Evolutionary conservation across 1,284 basidiomycete species (phyloP).

Genomic region (Trichosporon asahii): DNA sequence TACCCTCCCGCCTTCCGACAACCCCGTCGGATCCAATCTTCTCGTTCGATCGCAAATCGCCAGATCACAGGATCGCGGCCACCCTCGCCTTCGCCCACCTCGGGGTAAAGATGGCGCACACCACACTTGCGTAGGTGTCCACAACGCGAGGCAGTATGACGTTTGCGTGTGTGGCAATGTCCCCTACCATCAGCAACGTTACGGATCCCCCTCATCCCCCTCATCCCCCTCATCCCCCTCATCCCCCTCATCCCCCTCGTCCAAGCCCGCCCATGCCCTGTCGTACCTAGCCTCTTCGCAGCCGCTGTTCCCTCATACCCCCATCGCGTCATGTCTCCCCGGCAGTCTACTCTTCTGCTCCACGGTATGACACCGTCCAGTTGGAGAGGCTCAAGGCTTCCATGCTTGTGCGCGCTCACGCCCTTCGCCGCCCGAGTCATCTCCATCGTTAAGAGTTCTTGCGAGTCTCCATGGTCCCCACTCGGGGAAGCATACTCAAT

Average conservation of each 20-base stretch:
- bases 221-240: no score
- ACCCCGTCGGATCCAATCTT: conserved; percentile 3
- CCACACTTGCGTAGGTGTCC: neutral
- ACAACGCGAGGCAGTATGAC: neutral
- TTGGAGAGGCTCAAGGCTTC: neutral
- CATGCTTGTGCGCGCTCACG: no score
- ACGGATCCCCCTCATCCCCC: no score
- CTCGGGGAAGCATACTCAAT: neutral
- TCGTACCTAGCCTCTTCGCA: neutral
- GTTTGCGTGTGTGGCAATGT: neutral
- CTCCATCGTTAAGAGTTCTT: neutral
- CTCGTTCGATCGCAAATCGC: neutral
- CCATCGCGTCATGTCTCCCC: neutral
- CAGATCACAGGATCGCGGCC: neutral
- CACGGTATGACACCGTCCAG: neutral
- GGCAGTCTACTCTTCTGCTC: neutral
- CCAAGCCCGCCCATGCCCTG: neutral
- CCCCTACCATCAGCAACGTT: no score
- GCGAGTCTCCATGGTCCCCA: neutral
- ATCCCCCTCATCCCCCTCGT: neutral
- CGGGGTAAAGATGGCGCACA: neutral
- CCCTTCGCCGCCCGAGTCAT: neutral
- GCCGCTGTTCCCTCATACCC: neutral
- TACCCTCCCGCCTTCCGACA: neutral
- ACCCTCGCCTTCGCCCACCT: neutral